Base-by-base conservation (phyloP, 768 basidiomycete genomes). In the Hemileccinum rubropunctum region DNA sequence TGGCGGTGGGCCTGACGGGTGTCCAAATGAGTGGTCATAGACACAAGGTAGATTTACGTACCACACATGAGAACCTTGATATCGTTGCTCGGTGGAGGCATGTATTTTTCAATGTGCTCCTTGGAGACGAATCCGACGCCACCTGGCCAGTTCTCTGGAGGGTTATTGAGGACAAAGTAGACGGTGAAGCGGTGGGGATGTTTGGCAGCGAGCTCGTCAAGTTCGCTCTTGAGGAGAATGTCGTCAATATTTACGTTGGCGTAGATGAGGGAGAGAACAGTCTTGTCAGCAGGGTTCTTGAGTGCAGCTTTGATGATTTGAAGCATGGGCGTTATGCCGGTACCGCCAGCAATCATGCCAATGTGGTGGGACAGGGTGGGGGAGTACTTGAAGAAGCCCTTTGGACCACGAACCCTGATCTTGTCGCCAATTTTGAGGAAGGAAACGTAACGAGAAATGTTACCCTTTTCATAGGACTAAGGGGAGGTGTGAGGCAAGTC, bases 261-360 rank as follows among this genome's bases (percentile, higher is more conserved):
- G 71, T 98, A 98, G 65, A 99, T 91, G 63, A 99, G 82, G 57
- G 78, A 81, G 62, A 98, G 70, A 58, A 77, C 81, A 35, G 95
- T 98, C 54, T 65, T 74, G 78, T 99, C 97, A 38, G 72, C 66
- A n/a, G 91, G 84, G 69, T 94, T 92, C 70, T 88, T 86, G 66
- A 98, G 80, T 12, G 86, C 82, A n/a, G 95, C 90, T 54, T 89
- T 87, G 71, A 98, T 88, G 76, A 99, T 91, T 67, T 99, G 95
- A 61, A 97, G 85, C 95, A 98, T 98, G 63, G 97, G 97, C 0
- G 97, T 95, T 69, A 99, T 95, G 48, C 97, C 97, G 3, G 97
- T 98, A 33, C 97, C 97, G 42, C 97, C 97, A 14, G 95, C 94
- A 61, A 99, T 97, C 95, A 99, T 95, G 64, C 91, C 88, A 50